Conservation (phyloP, 129 eudicot species). For the Apium graveolens region DNA sequence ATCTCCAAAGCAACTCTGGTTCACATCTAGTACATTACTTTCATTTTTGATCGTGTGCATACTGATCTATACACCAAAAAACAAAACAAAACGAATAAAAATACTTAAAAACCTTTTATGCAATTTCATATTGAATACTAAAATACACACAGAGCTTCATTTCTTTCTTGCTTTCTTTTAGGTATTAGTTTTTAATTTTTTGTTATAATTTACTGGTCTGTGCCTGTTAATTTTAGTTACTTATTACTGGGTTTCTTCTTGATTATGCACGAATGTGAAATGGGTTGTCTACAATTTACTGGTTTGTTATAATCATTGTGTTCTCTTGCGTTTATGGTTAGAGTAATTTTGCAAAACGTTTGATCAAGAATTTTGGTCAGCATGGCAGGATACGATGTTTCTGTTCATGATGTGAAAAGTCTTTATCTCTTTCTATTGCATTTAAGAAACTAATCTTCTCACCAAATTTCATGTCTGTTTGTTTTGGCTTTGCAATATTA, state of each 20-base stretch:
- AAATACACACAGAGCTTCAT: too few species aligned
- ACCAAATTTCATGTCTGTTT: not conserved
- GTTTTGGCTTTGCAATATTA: not conserved
- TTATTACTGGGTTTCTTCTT: not conserved
- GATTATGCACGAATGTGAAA: not conserved
- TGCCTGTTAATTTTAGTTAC: not conserved
- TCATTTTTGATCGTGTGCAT: too few species aligned
- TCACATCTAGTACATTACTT: too few species aligned
- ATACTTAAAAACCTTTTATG: too few species aligned
- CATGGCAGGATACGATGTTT: constrained; percentile 54
- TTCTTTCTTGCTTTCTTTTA: too few species aligned
- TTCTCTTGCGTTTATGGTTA: not conserved
- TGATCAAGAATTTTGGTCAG: not conserved
- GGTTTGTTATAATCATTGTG: not conserved
- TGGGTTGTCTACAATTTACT: too few species aligned
- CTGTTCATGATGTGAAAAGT: constrained; percentile 71
- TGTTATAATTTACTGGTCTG: not conserved
- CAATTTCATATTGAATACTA: too few species aligned
- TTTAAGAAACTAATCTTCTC: not conserved
- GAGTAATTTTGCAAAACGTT: not conserved
- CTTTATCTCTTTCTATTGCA: constrained; percentile 9
- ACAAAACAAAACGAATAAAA: too few species aligned
- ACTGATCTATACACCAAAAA: too few species aligned
- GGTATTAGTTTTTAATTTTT: too few species aligned
- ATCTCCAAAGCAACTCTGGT: too few species aligned